Base-by-base conservation (phyloP, 2,329 filamentous ascomycete species). In the Aaosphaeria pasadenensis region DNA sequence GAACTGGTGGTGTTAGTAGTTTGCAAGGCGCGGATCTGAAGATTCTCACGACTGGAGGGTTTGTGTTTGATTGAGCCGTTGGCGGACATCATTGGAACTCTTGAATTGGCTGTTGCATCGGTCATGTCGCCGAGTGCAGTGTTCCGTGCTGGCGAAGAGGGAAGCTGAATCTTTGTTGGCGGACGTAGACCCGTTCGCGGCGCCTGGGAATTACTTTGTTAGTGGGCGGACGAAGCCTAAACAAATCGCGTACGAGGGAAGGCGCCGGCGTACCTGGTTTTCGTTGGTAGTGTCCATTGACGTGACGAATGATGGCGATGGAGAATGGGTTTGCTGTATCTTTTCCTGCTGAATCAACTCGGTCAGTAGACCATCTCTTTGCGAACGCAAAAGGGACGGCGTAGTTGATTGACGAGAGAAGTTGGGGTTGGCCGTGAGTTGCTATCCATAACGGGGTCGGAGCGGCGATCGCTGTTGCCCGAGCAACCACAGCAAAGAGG, bases 51-150 rank as follows among this genome's bases (percentile, higher is more conserved):
- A 50, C 74, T 74, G 36, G 73, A 72, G 45, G 77, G 75, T 63
- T 79, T 80, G 56, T 80, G 75, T 56, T 82, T 82, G 48, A 68
- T 60, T 47, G 70, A 66, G 13, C 71, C 66, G 24, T 72, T 71
- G 11, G 76, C 75, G 9, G 74, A 74, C 43, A 70, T 67, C 65
- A 80, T 73, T 51, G 67, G 70, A 33, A 63, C 66, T 45, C 80
- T 77, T 56, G 74, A 69, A 62, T 86, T 86, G 55, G 75, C 76
- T 38, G 72, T 73, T 9, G 78, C 73, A 4, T 75, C 70, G 30
- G 73, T 77, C 64, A 82, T 71, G 58, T 83, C 80, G 49, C 63
- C 65, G 38, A 83, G 71, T 40, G 67, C 62, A 24, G 30, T 45
- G 7, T 32, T 11, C 17, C 60, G 58, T 30, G 59, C 49, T 7